Evolutionary conservation across 2,329 filamentous ascomycete species (phyloP).

Genomic region (Chalara sp.): DNA sequence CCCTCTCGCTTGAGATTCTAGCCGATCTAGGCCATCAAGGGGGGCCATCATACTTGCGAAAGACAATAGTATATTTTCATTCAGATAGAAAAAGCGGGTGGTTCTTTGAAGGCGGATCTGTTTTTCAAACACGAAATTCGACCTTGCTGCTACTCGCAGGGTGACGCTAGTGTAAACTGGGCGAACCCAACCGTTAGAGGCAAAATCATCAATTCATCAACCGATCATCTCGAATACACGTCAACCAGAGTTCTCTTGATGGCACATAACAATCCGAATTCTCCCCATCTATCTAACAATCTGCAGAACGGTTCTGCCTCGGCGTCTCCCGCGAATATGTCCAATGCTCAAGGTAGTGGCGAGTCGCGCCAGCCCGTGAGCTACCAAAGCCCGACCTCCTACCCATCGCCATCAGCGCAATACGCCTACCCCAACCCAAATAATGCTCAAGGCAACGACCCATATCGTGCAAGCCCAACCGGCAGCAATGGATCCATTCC

Average conservation of each 20-base stretch:
- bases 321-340: constrained; percentile 19
- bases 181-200: no score
- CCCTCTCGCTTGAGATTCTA: no score
- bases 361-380: constrained; percentile 20
- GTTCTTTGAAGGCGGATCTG: no score
- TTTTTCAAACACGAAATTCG: no score
- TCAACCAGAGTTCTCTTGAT: background rate
- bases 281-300: constrained; percentile 18
- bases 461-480: constrained; percentile 38
- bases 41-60: no score
- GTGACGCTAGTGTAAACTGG: no score
- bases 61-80: no score
- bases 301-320: constrained; percentile 25
- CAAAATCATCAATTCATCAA: no score
- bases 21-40: no score
- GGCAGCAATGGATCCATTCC: constrained; percentile 38
- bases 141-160: no score
- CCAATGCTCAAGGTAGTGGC: constrained; percentile 8
- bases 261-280: constrained; percentile 17
- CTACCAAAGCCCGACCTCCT: constrained; percentile 41
- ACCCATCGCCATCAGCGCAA: constrained; percentile 39
- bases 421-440: constrained; percentile 38
- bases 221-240: no score
- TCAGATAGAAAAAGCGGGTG: no score
- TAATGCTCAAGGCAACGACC: constrained; percentile 28